These are phyloP conservation scores for Limtongozyma cylindracea DNA, from an alignment of 805 yeast species.

Conservation along the genomic window DNA sequence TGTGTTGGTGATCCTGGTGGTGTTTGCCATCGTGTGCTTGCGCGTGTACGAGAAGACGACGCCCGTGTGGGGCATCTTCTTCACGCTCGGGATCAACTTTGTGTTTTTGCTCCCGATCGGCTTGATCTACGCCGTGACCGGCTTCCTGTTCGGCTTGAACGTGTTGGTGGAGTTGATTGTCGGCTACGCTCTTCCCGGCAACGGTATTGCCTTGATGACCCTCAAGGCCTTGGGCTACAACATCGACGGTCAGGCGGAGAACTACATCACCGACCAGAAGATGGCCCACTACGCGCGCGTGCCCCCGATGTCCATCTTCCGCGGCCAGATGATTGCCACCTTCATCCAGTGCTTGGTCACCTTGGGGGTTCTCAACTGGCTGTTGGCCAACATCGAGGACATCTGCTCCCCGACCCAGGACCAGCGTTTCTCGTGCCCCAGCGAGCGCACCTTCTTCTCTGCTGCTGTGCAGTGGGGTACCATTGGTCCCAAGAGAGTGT, in stretches of 20 bases:
- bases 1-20: constrained; percentile 7
- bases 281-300: constrained; percentile 7
- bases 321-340: constrained; percentile 7
- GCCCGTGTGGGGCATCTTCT: constrained; percentile 13
- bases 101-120: constrained; percentile 10
- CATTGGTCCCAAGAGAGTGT: constrained; percentile 21
- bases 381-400: background rate
- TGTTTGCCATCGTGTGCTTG: constrained; percentile 9
- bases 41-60: constrained; percentile 9
- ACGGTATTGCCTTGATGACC: no score
- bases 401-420: background rate
- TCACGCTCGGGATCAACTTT: constrained; percentile 9
- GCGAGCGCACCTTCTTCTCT: constrained; percentile 11
- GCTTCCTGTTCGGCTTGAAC: constrained; percentile 9
- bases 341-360: constrained; percentile 2
- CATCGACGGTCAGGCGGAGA: background rate
- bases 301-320: constrained; percentile 34
- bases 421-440: background rate
- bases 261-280: constrained; percentile 1
- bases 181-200: constrained; percentile 7
- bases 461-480: constrained; percentile 43
- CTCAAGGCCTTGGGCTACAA: background rate
- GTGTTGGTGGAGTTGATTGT: constrained; percentile 12
- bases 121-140: constrained; percentile 7
- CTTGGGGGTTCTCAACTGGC: background rate